Evolutionary conservation across 2,329 filamentous ascomycete species (phyloP), one percentile per base, ranked within the genome.

Genomic region (Torrubiellomyces zombiae): DNA sequence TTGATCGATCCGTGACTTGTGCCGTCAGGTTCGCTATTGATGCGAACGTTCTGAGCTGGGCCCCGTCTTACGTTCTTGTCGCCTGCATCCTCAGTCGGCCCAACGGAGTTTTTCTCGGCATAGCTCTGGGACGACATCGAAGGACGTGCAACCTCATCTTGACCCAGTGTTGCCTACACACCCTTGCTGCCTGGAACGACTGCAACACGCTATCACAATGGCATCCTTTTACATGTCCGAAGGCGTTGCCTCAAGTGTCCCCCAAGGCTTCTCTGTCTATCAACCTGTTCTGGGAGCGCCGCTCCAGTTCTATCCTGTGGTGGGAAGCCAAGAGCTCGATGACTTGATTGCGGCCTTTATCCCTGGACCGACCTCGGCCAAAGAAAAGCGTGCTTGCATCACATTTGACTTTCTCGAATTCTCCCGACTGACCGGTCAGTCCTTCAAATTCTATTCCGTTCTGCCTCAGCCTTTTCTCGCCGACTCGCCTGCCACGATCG

Each of bases 241-340:
- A n/a, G n/a, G n/a, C n/a, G n/a, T n/a, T n/a, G n/a, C 30, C 5
- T 35, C 39, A 25, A 30, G 31, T 27, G 37, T 51, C 16, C 47
- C 48, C 24, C 44, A 58, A 48, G 63, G 63, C 28, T 71, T 71
- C 46, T 68, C 66, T 31, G 56, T 74, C 44, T 67, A 60, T 42
- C 69, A 75, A 53, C 56, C 65, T 21, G 45, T 55, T 24, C 52
- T 68, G 27, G 68, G 68, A 25, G 57, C 60, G 23, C 50, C 60
- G 32, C 55, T 75, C 28, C 55, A 81, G 50, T 71, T 81, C 62
- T 50, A 72, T 45, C 63, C 80, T 53, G 52, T 74, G 39, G 53
- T 81, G 48, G 55, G 73, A 42, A 56, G 63, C 32, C 38, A 64
- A 49, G 61, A 79, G 45, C 58, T 75, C 26, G 67, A 73, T 38